Conservation (phyloP, 2,329 filamentous ascomycete genomes). For the Fulvia fulva region DNA sequence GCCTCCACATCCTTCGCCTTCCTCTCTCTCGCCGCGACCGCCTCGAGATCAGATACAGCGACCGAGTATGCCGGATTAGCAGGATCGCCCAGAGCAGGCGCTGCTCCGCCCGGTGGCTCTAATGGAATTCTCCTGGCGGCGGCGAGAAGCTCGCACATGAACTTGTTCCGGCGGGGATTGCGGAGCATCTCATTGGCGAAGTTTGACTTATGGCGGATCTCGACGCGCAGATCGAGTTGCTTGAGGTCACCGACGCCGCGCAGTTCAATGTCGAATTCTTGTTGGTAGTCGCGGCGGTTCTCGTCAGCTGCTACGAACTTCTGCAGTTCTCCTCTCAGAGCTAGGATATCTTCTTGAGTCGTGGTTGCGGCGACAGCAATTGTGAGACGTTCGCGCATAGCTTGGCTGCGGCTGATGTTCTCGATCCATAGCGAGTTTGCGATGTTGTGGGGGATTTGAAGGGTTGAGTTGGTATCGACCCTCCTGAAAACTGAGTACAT, state of each 20-base stretch:
- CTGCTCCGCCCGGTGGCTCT: slow-evolving; percentile 64
- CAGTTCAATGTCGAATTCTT: slow-evolving; percentile 33
- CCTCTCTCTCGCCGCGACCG: slow-evolving; percentile 7
- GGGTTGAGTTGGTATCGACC: slow-evolving; percentile 27
- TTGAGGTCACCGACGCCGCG: slow-evolving; percentile 29
- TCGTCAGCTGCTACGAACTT: slow-evolving; percentile 30
- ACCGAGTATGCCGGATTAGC: slow-evolving; percentile 67
- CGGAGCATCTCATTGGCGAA: slow-evolving; percentile 68
- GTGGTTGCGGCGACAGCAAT: slow-evolving; percentile 30
- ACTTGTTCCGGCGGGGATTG: slow-evolving; percentile 77
- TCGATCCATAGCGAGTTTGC: slow-evolving; percentile 38
- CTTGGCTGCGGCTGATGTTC: slow-evolving; percentile 35
- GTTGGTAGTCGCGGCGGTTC: slow-evolving; percentile 36
- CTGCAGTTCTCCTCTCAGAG: slow-evolving; percentile 27
- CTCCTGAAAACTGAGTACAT: slow-evolving; percentile 34
- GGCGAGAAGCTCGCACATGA: slow-evolving; percentile 84
- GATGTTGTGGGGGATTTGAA: slow-evolving; percentile 35
- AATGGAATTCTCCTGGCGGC: slow-evolving; percentile 83
- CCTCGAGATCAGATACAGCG: slow-evolving; percentile 12
- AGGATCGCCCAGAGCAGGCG: slow-evolving; percentile 46
- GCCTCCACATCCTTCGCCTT: slow-evolving; percentile 39
- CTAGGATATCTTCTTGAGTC: slow-evolving; percentile 32
- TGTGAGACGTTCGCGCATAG: slow-evolving; percentile 34
- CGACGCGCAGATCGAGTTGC: slow-evolving; percentile 32
- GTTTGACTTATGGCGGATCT: slow-evolving; percentile 40